Evolutionary conservation across 805 yeast species (phyloP).

Genomic region (Brettanomyces nanus): DNA sequence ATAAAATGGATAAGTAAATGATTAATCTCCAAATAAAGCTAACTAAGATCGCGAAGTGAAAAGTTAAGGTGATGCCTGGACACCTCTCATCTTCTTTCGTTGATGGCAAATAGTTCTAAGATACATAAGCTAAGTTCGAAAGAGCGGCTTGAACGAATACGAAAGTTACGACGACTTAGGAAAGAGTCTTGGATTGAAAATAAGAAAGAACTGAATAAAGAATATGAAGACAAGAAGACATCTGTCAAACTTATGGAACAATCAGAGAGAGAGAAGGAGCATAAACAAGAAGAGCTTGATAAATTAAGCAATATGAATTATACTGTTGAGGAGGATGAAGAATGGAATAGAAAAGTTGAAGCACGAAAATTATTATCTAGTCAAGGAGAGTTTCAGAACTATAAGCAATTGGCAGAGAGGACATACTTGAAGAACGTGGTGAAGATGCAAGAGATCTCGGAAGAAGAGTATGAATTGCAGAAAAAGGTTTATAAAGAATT

Average conservation of each 20-base stretch:
- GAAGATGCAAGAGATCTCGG: conserved; percentile 21
- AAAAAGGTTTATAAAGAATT: conserved; percentile 23
- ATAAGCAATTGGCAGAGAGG: conserved; percentile 47
- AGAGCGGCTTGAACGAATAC: conserved; percentile 7
- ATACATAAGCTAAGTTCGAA: not conserved
- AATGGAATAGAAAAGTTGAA: conserved; percentile 43
- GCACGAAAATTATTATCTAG: conserved; percentile 20
- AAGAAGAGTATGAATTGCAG: conserved; percentile 35
- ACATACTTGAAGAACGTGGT: conserved; percentile 49
- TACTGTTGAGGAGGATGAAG: conserved; percentile 56
- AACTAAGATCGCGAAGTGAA: no score
- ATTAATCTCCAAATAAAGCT: not conserved
- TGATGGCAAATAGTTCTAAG: no score
- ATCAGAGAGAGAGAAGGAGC: conserved; percentile 19
- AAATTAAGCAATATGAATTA: conserved; percentile 41
- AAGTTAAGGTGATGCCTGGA: no score
- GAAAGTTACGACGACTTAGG: conserved; percentile 13
- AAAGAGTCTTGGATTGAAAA: conserved; percentile 23
- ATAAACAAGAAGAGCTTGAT: conserved; percentile 25
- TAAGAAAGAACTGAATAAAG: conserved; percentile 30
- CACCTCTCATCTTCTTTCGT: no score
- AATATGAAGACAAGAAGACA: conserved; percentile 20
- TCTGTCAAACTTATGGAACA: conserved; percentile 20
- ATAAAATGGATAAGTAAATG: conserved; percentile 9
- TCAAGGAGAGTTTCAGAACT: conserved; percentile 39